Evolutionary conservation across 1,139 yeast species (phyloP).

Genomic region (Geotrichum candidum): DNA sequence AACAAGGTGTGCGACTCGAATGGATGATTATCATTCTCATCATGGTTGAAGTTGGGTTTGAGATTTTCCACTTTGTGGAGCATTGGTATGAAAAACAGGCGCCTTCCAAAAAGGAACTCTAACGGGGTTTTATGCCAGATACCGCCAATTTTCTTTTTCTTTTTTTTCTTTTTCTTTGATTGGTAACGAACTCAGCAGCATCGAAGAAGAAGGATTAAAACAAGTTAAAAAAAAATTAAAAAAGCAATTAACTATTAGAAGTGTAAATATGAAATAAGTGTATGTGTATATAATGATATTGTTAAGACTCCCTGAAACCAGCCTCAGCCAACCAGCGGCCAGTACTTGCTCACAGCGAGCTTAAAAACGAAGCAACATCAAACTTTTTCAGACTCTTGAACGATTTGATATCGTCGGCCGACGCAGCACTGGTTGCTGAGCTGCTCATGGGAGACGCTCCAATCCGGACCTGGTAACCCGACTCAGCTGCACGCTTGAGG

Average conservation of each 20-base stretch:
- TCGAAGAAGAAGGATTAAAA: too few relatives aligned
- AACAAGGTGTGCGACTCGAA: conserved; percentile 69
- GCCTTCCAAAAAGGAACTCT: neutral
- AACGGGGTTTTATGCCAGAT: neutral
- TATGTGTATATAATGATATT: neutral
- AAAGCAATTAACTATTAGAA: neutral
- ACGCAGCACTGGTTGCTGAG: neutral
- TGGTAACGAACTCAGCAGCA: too few relatives aligned
- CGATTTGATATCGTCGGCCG: neutral
- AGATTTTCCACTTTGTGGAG: conserved; percentile 56
- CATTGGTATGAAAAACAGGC: conserved; percentile 27
- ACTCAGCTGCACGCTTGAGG: conserved; percentile 25
- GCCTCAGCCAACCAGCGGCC: neutral
- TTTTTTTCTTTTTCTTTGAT: too few relatives aligned
- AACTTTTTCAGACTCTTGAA: neutral
- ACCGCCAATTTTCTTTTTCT: too few relatives aligned
- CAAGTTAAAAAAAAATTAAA: neutral
- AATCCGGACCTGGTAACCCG: neutral
- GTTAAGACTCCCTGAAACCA: neutral
- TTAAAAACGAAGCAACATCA: neutral
- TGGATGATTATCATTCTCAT: conserved; percentile 83
- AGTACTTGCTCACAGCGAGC: neutral
- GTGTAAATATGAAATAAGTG: neutral
- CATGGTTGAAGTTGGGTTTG: conserved; percentile 79
- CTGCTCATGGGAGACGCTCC: neutral